Conservation (phyloP, 2,329 filamentous ascomycete genomes). For the Blastomyces emzantsi region DNA sequence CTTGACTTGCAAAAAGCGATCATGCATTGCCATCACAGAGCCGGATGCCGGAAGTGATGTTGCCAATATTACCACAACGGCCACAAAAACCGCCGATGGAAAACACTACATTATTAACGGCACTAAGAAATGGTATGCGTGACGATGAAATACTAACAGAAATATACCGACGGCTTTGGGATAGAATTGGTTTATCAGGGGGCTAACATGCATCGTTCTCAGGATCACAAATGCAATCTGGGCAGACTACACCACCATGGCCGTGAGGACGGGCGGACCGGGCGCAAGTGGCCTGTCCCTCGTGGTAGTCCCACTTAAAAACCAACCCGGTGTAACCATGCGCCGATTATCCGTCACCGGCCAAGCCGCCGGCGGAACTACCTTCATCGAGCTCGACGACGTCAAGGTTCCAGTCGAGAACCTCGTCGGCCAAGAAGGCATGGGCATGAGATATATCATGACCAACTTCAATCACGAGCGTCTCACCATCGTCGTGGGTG, state of each 20-base stretch:
- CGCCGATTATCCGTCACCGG: slow-evolving; percentile 59
- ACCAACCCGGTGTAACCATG: slow-evolving; percentile 57
- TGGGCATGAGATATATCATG: slow-evolving; percentile 67
- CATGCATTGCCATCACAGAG: slow-evolving; percentile 72
- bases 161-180: not conserved
- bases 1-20: slow-evolving; percentile 55
- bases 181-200: not conserved
- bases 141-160: slow-evolving; percentile 19
- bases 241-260: slow-evolving; percentile 60
- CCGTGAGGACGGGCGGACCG: slow-evolving; percentile 61
- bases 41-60: slow-evolving; percentile 67
- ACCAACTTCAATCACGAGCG: slow-evolving; percentile 75
- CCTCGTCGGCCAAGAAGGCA: slow-evolving; percentile 58
- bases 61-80: slow-evolving; percentile 61
- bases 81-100: slow-evolving; percentile 52
- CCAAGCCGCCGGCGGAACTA: slow-evolving; percentile 57
- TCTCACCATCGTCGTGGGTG: slow-evolving; percentile 55
- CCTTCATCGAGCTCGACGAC: slow-evolving; percentile 67
- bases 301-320: slow-evolving; percentile 61
- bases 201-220: not conserved
- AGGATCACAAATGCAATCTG: slow-evolving; percentile 65
- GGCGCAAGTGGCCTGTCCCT: slow-evolving; percentile 56
- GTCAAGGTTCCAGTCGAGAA: slow-evolving; percentile 63
- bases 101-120: slow-evolving; percentile 63
- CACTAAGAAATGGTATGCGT: slow-evolving; percentile 60